Base-by-base conservation (phyloP, 371 early-diverging fungal species). In the Mucor ambiguus region DNA sequence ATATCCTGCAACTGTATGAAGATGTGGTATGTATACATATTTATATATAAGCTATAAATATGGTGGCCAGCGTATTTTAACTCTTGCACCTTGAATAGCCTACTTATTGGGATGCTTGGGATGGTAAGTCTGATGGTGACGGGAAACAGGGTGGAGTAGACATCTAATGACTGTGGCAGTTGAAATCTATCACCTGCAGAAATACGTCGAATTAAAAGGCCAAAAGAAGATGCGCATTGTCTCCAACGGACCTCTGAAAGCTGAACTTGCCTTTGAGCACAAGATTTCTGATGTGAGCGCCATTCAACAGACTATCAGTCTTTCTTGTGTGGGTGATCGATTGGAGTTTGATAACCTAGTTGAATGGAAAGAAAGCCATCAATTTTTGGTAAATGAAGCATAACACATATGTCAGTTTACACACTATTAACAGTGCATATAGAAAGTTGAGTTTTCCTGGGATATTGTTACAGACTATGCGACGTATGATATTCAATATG, bases 401-500 rank as follows among this genome's bases (percentile, higher is more conserved):
- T n/a, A n/a, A n/a, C n/a, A n/a, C n/a, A n/a, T n/a, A n/a, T n/a
- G n/a, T n/a, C n/a, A n/a, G n/a, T n/a, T n/a, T 5, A 12, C 11
- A 29, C 22, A 33, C 26, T 18, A 52, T 12, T 44, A 18, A 32
- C n/a, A 3, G 28, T 68, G 26, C 66, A 84, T 69, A 26, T 67
- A 85, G 87, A 97, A 97, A 89, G 95, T 93, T 12, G 95, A 96
- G 72, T 97, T 97, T 69, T 86, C 89, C 3, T 89, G 95, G 85
- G 92, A 95, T 67, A 87, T 98, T 44, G 58, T 74, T 26, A 85
- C 89, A 38, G 97, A 97, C 71, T 71, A 80, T 67, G 96, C 97
- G 12, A 97, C 96, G 0, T 98, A 96, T 71, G 98, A 98, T 68
- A 94, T 95, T 6, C 96, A 95, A 76, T 96, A 93, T 79, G 98